A percentile compares a stretch with the other conserved stretches of the same genome.
Conservation (phyloP, 345 rosid genomes). For the Viola odorata region DNA sequence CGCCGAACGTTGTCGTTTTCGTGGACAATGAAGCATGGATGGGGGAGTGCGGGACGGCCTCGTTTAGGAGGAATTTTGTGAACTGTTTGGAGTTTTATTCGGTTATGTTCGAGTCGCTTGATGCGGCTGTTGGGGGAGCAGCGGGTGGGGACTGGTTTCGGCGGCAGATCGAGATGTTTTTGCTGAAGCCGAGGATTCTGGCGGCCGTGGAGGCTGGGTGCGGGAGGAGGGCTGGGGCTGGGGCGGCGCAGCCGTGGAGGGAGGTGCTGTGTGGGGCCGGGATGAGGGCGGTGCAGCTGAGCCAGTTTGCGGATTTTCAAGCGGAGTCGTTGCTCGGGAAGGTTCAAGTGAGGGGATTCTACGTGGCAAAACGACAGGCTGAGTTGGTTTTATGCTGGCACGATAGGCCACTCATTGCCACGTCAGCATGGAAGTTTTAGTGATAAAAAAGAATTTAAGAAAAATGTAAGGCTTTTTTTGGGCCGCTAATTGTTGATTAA, state of each 20-base stretch:
- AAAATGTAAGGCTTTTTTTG: no score
- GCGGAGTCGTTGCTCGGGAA: constrained; percentile 70
- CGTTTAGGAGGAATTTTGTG: constrained; percentile 69
- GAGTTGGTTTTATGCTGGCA: constrained; percentile 96
- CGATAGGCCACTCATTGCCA: constrained; percentile 68
- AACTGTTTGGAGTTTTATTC: constrained; percentile 64
- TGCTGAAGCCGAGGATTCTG: constrained; percentile 53
- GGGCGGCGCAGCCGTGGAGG: constrained; percentile 54
- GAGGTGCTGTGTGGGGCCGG: constrained; percentile 69
- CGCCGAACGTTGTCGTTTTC: constrained; percentile 60
- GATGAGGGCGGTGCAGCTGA: constrained; percentile 63
- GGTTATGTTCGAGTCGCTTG: constrained; percentile 76
- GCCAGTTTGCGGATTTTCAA: constrained; percentile 85
- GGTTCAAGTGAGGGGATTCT: constrained; percentile 77
- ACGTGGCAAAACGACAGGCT: constrained; percentile 75
- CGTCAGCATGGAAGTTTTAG: constrained; percentile 83
- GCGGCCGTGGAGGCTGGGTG: constrained; percentile 52
- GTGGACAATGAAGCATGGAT: constrained; percentile 69
- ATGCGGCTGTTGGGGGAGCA: constrained; percentile 41
- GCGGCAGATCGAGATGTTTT: constrained; percentile 57
- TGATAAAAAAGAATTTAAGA: neutral
- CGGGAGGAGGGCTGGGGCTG: constrained; percentile 38
- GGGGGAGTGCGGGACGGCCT: constrained; percentile 41
- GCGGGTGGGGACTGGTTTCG: constrained; percentile 44
- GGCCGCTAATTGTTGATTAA: no score